Evolutionary conservation across 2,329 filamentous ascomycete species (phyloP).

Genomic region (Penicillium sp.): DNA sequence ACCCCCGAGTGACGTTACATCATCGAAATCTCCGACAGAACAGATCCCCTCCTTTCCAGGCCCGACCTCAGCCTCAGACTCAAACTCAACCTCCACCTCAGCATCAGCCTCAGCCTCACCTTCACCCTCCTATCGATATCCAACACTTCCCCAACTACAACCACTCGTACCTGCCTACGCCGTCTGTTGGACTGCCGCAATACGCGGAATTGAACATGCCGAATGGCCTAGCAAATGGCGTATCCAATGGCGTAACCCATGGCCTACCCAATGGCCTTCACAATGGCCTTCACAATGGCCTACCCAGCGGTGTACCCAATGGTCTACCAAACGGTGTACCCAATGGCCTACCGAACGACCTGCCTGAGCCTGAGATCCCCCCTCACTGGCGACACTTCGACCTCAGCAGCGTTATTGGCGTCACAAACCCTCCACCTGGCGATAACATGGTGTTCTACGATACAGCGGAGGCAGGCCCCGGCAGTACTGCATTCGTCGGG

Average conservation of each 20-base stretch:
- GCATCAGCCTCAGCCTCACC: neutral
- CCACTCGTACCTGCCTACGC: neutral
- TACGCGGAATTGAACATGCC: neutral
- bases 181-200: neutral
- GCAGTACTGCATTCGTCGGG: slow-evolving; percentile 24
- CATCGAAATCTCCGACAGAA: neutral
- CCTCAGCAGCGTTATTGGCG: slow-evolving; percentile 36
- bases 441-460: slow-evolving; percentile 38
- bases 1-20: slow-evolving; percentile 19
- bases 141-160: neutral
- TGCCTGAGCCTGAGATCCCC: neutral
- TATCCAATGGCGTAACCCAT: too few relatives aligned
- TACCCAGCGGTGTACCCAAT: too few relatives aligned
- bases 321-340: too few relatives aligned
- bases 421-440: slow-evolving; percentile 33
- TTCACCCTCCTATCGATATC: neutral
- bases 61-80: neutral
- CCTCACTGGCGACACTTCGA: slow-evolving; percentile 15
- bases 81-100: neutral
- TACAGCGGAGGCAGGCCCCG: slow-evolving; percentile 29
- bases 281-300: too few relatives aligned
- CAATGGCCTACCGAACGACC: too few relatives aligned
- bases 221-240: neutral
- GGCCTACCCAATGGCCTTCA: too few relatives aligned
- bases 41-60: neutral